A percentile compares a stretch with the other conserved stretches of the same genome.
Evolutionary conservation across 75 land plant species (phyloP).

Genomic region (Picea glauca): DNA sequence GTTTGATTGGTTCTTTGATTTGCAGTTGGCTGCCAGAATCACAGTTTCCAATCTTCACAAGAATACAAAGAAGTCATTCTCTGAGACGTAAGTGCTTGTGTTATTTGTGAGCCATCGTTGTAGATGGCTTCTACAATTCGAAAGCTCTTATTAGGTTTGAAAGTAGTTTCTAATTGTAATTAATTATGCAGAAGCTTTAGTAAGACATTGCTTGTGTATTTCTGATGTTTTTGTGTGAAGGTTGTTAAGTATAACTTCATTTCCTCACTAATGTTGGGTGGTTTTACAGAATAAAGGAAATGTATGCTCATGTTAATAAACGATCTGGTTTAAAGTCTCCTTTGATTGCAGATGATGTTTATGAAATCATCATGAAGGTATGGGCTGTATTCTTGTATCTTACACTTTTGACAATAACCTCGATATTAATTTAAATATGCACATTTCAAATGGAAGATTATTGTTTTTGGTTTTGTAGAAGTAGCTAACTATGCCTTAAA

Average conservation of each 20-base stretch:
- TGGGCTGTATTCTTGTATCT: not conserved
- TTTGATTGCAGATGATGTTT: slow-evolving; percentile 90
- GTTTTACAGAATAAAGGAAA: slow-evolving; percentile 71
- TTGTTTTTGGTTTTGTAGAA: not conserved
- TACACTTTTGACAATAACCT: not conserved
- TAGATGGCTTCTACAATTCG: not conserved
- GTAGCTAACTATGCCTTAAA: not conserved
- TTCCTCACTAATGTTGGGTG: not conserved
- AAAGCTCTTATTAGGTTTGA: not conserved
- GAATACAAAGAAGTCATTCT: slow-evolving; percentile 87
- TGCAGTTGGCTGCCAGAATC: slow-evolving; percentile 92
- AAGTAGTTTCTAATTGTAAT: not conserved
- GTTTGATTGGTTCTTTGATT: not conserved
- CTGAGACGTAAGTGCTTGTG: slow-evolving; percentile 77
- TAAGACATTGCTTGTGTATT: not conserved
- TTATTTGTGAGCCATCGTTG: not conserved
- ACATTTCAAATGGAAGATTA: not conserved
- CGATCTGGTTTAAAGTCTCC: slow-evolving; percentile 76
- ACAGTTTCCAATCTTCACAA: slow-evolving; percentile 98
- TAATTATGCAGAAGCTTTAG: not conserved
- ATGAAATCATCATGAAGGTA: slow-evolving; percentile 87
- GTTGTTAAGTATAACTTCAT: not conserved
- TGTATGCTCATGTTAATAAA: slow-evolving; percentile 69
- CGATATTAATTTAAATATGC: not conserved
- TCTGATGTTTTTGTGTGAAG: not conserved